These are phyloP conservation scores for Orychophragmus violaceus DNA, from an alignment of 345 rosid species.

Conservation along the genomic window DNA sequence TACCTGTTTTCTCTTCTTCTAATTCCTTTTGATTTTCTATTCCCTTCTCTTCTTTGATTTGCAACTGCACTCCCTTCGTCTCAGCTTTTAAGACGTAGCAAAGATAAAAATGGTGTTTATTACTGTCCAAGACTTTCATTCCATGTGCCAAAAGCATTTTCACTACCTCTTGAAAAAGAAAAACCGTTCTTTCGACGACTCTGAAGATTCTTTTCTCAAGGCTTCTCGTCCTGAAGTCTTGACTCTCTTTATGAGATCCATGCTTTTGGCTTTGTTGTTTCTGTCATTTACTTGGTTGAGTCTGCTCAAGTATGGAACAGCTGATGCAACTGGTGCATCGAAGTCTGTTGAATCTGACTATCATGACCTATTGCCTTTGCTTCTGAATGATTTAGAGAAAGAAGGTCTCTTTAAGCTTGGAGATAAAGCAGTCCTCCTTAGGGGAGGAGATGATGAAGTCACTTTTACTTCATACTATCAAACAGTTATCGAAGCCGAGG, in stretches of 20 bases:
- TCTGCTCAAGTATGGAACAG: conserved; percentile 18
- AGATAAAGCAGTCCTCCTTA: conserved; percentile 39
- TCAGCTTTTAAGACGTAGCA: conserved; percentile 10
- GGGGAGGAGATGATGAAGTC: conserved; percentile 29
- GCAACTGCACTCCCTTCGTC: conserved; percentile 20
- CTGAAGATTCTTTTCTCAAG: conserved; percentile 30
- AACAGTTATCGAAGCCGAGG: conserved; percentile 25
- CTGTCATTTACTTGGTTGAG: conserved; percentile 34
- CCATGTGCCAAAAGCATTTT: conserved; percentile 30
- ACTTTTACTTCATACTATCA: conserved; percentile 25
- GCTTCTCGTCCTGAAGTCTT: conserved; percentile 35
- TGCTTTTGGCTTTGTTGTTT: conserved; percentile 41
- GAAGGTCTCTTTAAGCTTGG: conserved; percentile 49
- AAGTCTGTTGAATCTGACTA: conserved; percentile 16
- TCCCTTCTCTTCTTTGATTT: conserved; percentile 15
- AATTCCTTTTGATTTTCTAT: conserved; percentile 9
- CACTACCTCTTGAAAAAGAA: conserved; percentile 20
- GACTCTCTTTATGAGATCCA: conserved; percentile 35
- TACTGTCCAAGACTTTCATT: conserved; percentile 31
- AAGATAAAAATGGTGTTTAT: conserved; percentile 35
- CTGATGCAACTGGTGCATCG: background rate
- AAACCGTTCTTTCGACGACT: conserved; percentile 21
- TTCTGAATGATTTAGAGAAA: conserved; percentile 47
- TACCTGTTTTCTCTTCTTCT: background rate
- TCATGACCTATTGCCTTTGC: conserved; percentile 27